Evolutionary conservation across 179 eudicot genomes (phyloP), one percentile per base, ranked within the genome.

Genomic region (Dionaea muscipula): DNA sequence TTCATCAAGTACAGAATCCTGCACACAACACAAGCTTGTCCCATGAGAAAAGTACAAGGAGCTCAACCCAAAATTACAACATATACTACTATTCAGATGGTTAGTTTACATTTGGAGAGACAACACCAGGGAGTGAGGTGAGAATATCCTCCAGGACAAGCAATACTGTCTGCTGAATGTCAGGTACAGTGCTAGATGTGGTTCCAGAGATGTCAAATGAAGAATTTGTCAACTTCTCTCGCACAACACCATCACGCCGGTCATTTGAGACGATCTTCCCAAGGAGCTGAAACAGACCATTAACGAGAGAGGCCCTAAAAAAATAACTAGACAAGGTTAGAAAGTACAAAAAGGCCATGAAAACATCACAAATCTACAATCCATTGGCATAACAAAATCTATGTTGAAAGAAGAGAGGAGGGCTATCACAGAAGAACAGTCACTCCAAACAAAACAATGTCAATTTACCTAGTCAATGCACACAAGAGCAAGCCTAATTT

Each of bases 241-340:
- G 61, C n/a, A 53, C 70, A 51, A 46, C 60, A 53, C 39, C 65
- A 60, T 37, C 25, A 23, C 58, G 59, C 78, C 68, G 70, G 43
- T 70, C 60, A 62, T 70, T 59, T 62, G 65, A 61, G 51, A 76
- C 84, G 21, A 77, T 53, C 50, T 64, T 68, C 53, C 50, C 61
- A 44, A 91, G 79, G 66, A 86, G 87, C 75, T 71, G 75, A 59
- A 84, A 81, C 60, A 90, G 80, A 50, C 82, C 84, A 72, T 70
- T 77, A 27, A 76, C 37, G 44, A 89, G 80, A 47, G 69, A 72
- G 22, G 52, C 39, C 67, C 95, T 81, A 54, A 18, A 58, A 12
- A 36, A 60, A 53, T 49, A 24, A 26, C 9, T 7, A 23, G 14
- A 16, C 33, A 11, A 14, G 0, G 48, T 16, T 44, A 46, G 17